Evolutionary conservation across 2,329 filamentous ascomycete genomes (phyloP).

Genomic region (Apiospora saccharicola): DNA sequence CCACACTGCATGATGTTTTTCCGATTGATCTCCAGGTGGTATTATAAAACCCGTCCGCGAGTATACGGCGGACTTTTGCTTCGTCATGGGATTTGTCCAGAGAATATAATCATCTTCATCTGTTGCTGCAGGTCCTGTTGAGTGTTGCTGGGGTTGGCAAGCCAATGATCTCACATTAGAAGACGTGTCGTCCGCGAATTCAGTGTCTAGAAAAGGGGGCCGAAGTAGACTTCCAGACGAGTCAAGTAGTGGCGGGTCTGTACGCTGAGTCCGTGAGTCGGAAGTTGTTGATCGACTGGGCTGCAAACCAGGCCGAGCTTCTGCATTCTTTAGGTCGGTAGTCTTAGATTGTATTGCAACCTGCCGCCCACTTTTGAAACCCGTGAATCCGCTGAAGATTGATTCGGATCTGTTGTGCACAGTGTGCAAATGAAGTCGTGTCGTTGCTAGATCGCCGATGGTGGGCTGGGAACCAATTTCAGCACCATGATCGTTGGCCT

Average conservation of each 20-base stretch:
- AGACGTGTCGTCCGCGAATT: slow-evolving; percentile 26
- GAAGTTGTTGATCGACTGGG: not conserved
- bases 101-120: slow-evolving; percentile 42
- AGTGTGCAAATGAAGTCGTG: slow-evolving; percentile 44
- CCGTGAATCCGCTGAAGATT: slow-evolving; percentile 47
- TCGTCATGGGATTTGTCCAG: slow-evolving; percentile 71
- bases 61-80: slow-evolving; percentile 59
- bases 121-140: not conserved
- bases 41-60: slow-evolving; percentile 60
- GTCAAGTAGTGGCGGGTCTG: slow-evolving; percentile 44
- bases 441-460: slow-evolving; percentile 38
- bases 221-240: slow-evolving; percentile 51
- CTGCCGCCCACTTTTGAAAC: slow-evolving; percentile 44
- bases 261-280: not conserved
- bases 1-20: not conserved
- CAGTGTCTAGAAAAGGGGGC: slow-evolving; percentile 52
- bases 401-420: slow-evolving; percentile 37
- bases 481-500: not conserved
- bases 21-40: not conserved
- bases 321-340: not conserved
- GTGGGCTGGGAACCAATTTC: slow-evolving; percentile 11
- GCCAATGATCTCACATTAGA: slow-evolving; percentile 1
- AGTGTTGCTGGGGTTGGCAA: not conserved
- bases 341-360: slow-evolving; percentile 39
- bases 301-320: not conserved